Conservation (phyloP, 2,329 filamentous ascomycete genomes). For the Calycina herbarum region DNA sequence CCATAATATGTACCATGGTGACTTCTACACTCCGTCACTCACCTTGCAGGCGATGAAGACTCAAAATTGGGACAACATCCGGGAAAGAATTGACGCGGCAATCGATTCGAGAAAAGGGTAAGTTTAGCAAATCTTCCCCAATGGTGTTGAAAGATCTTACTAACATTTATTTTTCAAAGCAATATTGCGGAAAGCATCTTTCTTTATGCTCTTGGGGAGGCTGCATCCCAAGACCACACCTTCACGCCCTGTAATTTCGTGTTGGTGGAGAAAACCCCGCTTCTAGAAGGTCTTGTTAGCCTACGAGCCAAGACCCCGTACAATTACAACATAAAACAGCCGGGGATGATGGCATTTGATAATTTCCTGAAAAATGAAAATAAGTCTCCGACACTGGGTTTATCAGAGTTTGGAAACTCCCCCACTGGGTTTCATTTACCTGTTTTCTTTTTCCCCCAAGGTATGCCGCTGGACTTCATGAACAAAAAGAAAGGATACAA, state of each 20-base stretch:
- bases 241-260: not conserved
- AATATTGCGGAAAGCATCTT: not conserved
- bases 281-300: not conserved
- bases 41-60: not conserved
- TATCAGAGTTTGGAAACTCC: not conserved
- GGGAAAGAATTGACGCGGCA: not conserved
- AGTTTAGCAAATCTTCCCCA: not conserved
- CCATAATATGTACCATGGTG: not conserved
- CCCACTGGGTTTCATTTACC: not conserved
- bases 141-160: not conserved
- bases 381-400: not conserved
- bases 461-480: not conserved
- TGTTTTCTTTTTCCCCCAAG: not conserved
- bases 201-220: not conserved
- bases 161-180: not conserved
- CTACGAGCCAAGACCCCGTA: not conserved
- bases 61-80: not conserved
- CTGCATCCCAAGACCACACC: not conserved
- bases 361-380: not conserved
- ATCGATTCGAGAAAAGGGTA: not conserved
- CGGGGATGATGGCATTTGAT: not conserved
- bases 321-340: not conserved
- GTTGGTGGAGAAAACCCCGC: not conserved
- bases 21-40: not conserved
- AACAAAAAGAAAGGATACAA: not conserved